These are phyloP conservation scores for Diaporthe sp. DNA, from an alignment of 2,329 filamentous ascomycete genomes.

Conservation along the genomic window DNA sequence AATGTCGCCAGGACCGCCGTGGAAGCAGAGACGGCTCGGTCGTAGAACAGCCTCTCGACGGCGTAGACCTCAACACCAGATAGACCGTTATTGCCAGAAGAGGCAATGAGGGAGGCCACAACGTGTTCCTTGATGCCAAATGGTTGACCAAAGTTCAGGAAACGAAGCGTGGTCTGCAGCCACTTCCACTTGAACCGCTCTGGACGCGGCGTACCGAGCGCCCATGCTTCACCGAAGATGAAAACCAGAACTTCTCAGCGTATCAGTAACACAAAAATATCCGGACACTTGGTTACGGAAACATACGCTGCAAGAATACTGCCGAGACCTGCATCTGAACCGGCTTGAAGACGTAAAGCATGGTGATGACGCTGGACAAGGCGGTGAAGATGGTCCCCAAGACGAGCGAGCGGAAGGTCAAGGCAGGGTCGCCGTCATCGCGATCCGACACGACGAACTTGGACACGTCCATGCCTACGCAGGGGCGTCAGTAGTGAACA, in stretches of 20 bases:
- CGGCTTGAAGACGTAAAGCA: constrained; percentile 18
- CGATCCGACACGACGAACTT: constrained; percentile 11
- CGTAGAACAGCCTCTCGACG: constrained; percentile 5
- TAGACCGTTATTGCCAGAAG: constrained; percentile 5
- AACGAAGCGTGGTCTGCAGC: constrained; percentile 1
- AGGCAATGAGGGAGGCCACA: constrained; percentile 17
- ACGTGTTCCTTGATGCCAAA: constrained; percentile 21
- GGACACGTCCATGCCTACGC: background rate
- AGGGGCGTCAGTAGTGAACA: background rate
- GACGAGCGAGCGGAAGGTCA: background rate
- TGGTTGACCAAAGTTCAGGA: constrained; percentile 3
- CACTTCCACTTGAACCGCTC: constrained; percentile 4
- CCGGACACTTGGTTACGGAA: no score
- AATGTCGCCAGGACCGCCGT: constrained; percentile 2
- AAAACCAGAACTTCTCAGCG: background rate
- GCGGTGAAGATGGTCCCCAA: constrained; percentile 14
- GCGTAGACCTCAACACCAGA: constrained; percentile 10
- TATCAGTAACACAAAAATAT: background rate
- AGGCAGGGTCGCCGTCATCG: constrained; percentile 12
- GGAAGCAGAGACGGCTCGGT: constrained; percentile 21
- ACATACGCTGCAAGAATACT: constrained; percentile 17
- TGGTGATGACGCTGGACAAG: constrained; percentile 9
- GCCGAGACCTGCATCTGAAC: constrained; percentile 25
- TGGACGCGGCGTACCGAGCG: background rate
- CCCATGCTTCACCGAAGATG: constrained; percentile 14